A percentile compares a stretch with the other conserved stretches of the same genome.
These are phyloP conservation scores for Singerocomus inundabilis DNA, from an alignment of 1,284 basidiomycete genomes.

Conservation along the genomic window DNA sequence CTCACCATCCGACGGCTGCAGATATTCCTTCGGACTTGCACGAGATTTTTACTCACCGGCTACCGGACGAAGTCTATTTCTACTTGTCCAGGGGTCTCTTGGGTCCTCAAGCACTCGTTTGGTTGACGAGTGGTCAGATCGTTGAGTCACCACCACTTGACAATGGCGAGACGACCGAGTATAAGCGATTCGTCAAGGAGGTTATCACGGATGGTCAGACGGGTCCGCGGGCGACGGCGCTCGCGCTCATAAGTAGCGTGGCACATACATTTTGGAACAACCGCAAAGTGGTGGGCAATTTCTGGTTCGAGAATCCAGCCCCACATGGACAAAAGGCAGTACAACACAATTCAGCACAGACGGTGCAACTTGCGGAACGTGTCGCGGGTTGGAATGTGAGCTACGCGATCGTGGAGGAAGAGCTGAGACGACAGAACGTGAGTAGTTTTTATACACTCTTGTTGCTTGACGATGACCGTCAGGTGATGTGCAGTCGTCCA, in stretches of 20 bases:
- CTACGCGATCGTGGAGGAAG: constrained; percentile 86
- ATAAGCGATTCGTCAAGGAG: constrained; percentile 92
- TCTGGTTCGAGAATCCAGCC: constrained; percentile 73
- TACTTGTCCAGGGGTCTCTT: constrained; percentile 93
- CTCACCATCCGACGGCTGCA: constrained; percentile 71
- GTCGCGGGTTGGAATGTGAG: constrained; percentile 93
- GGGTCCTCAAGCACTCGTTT: constrained; percentile 84
- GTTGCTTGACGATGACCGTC: constrained; percentile 11
- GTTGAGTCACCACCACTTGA: constrained; percentile 90
- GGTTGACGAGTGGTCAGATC: constrained; percentile 85
- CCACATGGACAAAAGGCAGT: constrained; percentile 56
- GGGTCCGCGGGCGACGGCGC: constrained; percentile 86
- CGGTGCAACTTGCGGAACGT: constrained; percentile 83
- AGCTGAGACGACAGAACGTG: constrained; percentile 93
- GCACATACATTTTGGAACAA: constrained; percentile 79
- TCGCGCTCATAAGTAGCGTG: constrained; percentile 81
- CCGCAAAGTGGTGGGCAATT: constrained; percentile 65
- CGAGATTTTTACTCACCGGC: constrained; percentile 91
- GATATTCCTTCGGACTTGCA: constrained; percentile 92
- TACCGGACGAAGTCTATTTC: constrained; percentile 97
- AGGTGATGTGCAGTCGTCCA: constrained; percentile 65
- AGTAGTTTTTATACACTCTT: constrained; percentile 36
- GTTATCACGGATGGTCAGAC: constrained; percentile 91
- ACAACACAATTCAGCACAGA: constrained; percentile 74
- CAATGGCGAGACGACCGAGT: constrained; percentile 94